Evolutionary conservation across 805 yeast species (phyloP).

Genomic region (Ogataea populi-albae): DNA sequence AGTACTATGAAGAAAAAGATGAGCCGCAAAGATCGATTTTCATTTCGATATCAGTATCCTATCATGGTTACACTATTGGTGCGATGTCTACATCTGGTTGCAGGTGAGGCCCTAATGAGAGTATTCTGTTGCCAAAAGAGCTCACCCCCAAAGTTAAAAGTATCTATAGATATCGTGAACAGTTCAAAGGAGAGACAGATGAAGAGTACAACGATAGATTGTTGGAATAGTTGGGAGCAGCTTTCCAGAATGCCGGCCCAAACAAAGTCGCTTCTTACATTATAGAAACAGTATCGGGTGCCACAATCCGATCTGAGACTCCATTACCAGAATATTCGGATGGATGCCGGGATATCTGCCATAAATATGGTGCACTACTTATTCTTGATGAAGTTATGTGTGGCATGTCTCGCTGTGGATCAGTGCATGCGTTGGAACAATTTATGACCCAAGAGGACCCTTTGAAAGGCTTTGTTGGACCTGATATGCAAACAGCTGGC

Average conservation of each 20-base stretch:
- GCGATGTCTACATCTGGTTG: slow-evolving; percentile 38
- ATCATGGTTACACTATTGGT: slow-evolving; percentile 46
- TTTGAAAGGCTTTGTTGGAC: too few species aligned
- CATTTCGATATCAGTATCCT: slow-evolving; percentile 39
- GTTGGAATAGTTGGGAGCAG: slow-evolving; percentile 37
- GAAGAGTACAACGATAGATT: slow-evolving; percentile 36
- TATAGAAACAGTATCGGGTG: slow-evolving; percentile 45
- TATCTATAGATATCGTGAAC: slow-evolving; percentile 33
- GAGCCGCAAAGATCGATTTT: slow-evolving; percentile 36
- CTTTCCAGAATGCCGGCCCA: slow-evolving; percentile 39
- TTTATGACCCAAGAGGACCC: slow-evolving; percentile 10
- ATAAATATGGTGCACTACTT: slow-evolving; percentile 46
- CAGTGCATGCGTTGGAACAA: slow-evolving; percentile 37
- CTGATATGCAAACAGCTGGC: slow-evolving; percentile 47
- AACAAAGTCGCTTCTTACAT: slow-evolving; percentile 39
- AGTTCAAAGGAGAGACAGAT: slow-evolving; percentile 33
- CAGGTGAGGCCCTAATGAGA: slow-evolving; percentile 31
- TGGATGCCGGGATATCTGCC: slow-evolving; percentile 43
- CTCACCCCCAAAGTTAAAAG: slow-evolving; percentile 26
- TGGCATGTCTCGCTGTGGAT: slow-evolving; percentile 51
- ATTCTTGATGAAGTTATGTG: slow-evolving; percentile 54
- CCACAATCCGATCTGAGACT: slow-evolving; percentile 41
- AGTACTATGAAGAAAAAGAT: slow-evolving; percentile 39
- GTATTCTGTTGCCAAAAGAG: slow-evolving; percentile 18
- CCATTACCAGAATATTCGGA: slow-evolving; percentile 44